These are phyloP conservation scores for Collybiopsis luxurians DNA, from an alignment of 768 basidiomycete species.

Conservation along the genomic window DNA sequence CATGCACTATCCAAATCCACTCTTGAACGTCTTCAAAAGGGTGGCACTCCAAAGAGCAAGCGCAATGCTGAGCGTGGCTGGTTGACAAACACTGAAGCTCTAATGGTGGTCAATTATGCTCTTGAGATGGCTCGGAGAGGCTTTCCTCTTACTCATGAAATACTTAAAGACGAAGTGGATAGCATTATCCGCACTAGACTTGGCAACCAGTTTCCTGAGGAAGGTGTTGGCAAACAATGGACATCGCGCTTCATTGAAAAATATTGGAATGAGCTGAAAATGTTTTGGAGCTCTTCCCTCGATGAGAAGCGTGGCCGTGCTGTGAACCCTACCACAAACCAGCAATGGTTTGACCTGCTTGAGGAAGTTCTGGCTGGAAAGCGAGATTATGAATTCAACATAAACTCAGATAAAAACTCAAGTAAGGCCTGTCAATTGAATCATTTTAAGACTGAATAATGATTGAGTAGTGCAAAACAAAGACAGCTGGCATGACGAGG, in stretches of 20 bases:
- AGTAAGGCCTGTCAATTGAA: too few species aligned
- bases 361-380: conserved; percentile 20
- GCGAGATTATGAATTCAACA: too few species aligned
- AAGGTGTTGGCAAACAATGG: conserved; percentile 36
- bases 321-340: conserved; percentile 33
- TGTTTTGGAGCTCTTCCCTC: conserved; percentile 28
- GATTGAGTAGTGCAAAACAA: too few species aligned
- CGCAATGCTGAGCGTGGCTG: neutral
- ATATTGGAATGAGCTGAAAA: conserved; percentile 24
- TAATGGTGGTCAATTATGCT: conserved; percentile 25
- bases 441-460: too few species aligned
- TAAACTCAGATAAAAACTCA: too few species aligned
- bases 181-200: conserved; percentile 22
- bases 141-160: conserved; percentile 30
- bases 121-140: conserved; percentile 26
- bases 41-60: too few species aligned
- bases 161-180: conserved; percentile 33
- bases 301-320: conserved; percentile 31
- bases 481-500: neutral
- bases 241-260: conserved; percentile 26
- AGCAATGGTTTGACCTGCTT: conserved; percentile 31
- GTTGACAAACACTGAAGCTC: conserved; percentile 27
- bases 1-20: too few species aligned
- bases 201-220: conserved; percentile 24
- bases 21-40: too few species aligned